A percentile compares a stretch with the other conserved stretches of the same genome.
Evolutionary conservation across 306 rosid species (phyloP).

Genomic region (Arachis stenosperma): DNA sequence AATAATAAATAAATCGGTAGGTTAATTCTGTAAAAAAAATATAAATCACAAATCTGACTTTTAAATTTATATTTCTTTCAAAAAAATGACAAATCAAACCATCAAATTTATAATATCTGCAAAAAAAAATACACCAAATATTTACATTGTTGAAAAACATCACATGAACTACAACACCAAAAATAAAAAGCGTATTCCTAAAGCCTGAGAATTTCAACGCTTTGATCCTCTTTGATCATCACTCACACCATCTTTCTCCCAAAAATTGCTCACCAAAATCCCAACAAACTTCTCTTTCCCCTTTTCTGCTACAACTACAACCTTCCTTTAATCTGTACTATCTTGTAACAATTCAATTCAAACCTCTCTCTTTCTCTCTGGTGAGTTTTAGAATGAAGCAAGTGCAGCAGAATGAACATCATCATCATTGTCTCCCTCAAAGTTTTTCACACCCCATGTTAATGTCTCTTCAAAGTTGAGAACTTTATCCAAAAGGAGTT

Average conservation of each 20-base stretch:
- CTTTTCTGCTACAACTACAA: slow-evolving; percentile 9
- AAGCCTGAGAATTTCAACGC: slow-evolving; percentile 8
- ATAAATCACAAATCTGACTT: too few species aligned
- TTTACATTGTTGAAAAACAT: too few species aligned
- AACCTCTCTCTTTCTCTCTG: neutral
- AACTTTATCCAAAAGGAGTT: slow-evolving; percentile 34
- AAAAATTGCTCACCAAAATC: neutral
- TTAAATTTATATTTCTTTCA: too few species aligned
- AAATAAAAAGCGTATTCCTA: too few species aligned
- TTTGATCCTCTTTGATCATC: slow-evolving; percentile 4
- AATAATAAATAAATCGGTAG: too few species aligned
- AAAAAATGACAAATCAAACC: too few species aligned
- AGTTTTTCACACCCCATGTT: slow-evolving; percentile 31
- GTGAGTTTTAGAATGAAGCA: slow-evolving; percentile 7
- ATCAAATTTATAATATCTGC: too few species aligned
- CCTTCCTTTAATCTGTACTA: slow-evolving; percentile 6
- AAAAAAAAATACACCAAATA: too few species aligned
- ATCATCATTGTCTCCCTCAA: slow-evolving; percentile 2
- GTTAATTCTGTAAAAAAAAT: too few species aligned
- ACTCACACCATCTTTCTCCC: slow-evolving; percentile 13
- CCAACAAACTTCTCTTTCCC: too few species aligned
- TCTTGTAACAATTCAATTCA: neutral
- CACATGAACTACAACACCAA: too few species aligned
- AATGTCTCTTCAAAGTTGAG: slow-evolving; percentile 29
- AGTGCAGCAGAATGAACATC: slow-evolving; percentile 22